Percentiles rank a stretch among this genome's conserved stretches.
These are phyloP conservation scores for Voacanga thouarsii DNA, from an alignment of 257 asterid species.

Conservation along the genomic window DNA sequence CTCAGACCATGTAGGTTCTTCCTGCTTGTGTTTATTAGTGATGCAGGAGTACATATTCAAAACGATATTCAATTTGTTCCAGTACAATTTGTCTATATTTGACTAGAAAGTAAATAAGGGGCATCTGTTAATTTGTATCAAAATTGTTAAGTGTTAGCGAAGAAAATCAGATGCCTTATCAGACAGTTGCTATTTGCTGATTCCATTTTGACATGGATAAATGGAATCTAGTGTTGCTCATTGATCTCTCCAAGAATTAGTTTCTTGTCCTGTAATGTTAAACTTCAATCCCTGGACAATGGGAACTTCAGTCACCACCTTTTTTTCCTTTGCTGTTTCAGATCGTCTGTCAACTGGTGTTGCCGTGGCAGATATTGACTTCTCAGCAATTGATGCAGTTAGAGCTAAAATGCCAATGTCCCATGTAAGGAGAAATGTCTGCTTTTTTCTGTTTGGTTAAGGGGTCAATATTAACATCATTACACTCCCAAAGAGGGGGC, in stretches of 20 bases:
- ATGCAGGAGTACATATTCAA: background rate
- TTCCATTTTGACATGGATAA: background rate
- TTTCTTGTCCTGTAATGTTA: background rate
- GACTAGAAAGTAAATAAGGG: background rate
- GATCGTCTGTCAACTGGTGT: constrained; percentile 79
- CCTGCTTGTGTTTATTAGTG: background rate
- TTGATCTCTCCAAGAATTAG: background rate
- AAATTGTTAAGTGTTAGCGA: background rate
- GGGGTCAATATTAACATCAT: background rate
- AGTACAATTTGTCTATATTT: background rate
- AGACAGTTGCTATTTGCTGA: background rate
- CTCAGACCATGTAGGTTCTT: background rate
- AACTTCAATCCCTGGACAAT: background rate
- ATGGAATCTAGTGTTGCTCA: background rate
- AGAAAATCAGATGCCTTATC: background rate
- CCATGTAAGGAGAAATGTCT: constrained; percentile 28
- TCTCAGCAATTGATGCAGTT: constrained; percentile 54
- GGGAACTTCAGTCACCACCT: background rate
- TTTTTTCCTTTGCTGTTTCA: constrained; percentile 15
- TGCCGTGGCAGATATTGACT: constrained; percentile 85
- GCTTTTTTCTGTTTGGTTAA: background rate
- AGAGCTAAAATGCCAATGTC: constrained; percentile 80
- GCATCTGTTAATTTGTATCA: background rate
- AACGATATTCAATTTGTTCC: background rate
- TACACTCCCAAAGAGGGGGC: background rate